These are phyloP conservation scores for Strobilomyces echinocephalus DNA, from an alignment of 768 basidiomycete species.

Conservation along the genomic window DNA sequence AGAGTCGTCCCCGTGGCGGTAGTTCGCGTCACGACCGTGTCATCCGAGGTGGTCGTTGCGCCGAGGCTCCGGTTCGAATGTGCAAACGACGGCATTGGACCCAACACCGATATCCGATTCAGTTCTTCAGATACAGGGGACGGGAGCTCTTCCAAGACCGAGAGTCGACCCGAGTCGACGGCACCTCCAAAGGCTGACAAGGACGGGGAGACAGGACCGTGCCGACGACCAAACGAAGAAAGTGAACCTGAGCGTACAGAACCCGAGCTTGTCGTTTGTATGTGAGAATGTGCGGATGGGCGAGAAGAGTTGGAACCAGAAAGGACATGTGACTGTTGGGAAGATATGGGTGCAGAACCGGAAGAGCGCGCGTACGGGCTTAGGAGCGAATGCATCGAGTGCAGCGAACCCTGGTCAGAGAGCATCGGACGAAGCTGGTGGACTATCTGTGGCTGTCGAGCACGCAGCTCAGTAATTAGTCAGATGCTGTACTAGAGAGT, in stretches of 20 bases:
- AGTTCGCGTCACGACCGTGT: constrained; percentile 25
- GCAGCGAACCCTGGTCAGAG: constrained; percentile 64
- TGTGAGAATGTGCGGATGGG: constrained; percentile 43
- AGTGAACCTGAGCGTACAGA: constrained; percentile 49
- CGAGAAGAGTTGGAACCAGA: constrained; percentile 53
- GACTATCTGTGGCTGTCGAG: constrained; percentile 40
- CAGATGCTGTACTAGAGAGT: neutral
- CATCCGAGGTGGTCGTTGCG: constrained; percentile 28
- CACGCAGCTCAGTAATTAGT: constrained; percentile 14
- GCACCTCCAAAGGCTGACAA: constrained; percentile 45
- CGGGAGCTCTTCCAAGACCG: constrained; percentile 21
- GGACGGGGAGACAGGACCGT: constrained; percentile 41
- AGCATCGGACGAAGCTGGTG: constrained; percentile 37
- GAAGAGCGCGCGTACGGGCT: constrained; percentile 45
- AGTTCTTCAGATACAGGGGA: constrained; percentile 5
- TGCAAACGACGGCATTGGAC: constrained; percentile 32
- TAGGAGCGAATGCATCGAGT: constrained; percentile 57
- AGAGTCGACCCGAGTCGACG: constrained; percentile 19
- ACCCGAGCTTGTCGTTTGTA: constrained; percentile 32
- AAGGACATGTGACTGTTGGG: constrained; percentile 39
- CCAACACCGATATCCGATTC: constrained; percentile 27
- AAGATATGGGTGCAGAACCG: constrained; percentile 50
- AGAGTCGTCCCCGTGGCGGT: constrained; percentile 11
- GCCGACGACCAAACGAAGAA: constrained; percentile 47
- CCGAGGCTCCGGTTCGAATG: constrained; percentile 31